Evolutionary conservation across 2,329 filamentous ascomycete species (phyloP).

Genomic region (Dothiorella sarmentorum): DNA sequence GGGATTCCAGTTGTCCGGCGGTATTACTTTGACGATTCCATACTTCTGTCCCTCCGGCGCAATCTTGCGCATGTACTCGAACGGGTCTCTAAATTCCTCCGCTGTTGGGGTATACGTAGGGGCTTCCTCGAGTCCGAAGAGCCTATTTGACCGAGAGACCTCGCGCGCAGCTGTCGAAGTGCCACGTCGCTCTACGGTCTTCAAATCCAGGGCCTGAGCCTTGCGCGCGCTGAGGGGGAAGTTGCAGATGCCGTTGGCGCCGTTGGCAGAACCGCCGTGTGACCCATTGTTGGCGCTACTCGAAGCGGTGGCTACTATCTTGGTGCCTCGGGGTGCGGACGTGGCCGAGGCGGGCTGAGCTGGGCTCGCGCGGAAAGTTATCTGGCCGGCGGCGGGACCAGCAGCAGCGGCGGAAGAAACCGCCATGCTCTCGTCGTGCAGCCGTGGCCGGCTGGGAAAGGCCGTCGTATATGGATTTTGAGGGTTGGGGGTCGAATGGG

Average conservation of each 20-base stretch:
- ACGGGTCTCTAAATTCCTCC: constrained; percentile 91
- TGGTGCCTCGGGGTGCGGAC: constrained; percentile 17
- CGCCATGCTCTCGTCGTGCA: constrained; percentile 30
- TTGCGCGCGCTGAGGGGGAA: constrained; percentile 63
- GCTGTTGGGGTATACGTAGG: constrained; percentile 86
- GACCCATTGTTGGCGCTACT: constrained; percentile 22
- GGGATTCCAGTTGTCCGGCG: constrained; percentile 90
- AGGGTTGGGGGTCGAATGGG: not conserved
- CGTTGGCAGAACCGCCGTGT: constrained; percentile 12
- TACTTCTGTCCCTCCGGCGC: constrained; percentile 79
- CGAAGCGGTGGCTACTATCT: constrained; percentile 30
- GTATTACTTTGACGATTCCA: constrained; percentile 93
- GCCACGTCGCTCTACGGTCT: constrained; percentile 86
- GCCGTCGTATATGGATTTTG: not conserved
- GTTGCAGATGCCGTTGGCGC: constrained; percentile 34
- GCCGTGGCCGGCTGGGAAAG: constrained; percentile 5
- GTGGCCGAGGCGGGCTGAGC: constrained; percentile 22
- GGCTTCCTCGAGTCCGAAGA: constrained; percentile 82
- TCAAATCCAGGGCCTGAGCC: constrained; percentile 71
- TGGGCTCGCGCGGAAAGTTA: constrained; percentile 36
- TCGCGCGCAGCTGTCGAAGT: constrained; percentile 75
- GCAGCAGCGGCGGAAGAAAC: constrained; percentile 35
- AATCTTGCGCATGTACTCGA: constrained; percentile 92
- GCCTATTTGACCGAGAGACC: constrained; percentile 70
- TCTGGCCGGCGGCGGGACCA: constrained; percentile 29